These are phyloP conservation scores for Penicillium nucicola DNA, from an alignment of 495 filamentous ascomycete genomes.

Conservation along the genomic window DNA sequence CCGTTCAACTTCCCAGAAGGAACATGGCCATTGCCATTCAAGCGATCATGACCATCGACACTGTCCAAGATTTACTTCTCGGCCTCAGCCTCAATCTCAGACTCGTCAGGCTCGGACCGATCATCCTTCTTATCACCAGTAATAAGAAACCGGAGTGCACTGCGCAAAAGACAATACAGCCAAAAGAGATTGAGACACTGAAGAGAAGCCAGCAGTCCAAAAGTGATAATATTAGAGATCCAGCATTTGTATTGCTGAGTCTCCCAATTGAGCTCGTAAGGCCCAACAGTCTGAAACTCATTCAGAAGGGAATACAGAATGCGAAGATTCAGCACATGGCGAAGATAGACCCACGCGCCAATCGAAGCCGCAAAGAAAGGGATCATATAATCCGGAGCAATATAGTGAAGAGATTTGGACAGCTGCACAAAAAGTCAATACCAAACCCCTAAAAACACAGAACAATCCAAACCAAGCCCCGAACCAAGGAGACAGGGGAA, in stretches of 20 bases:
- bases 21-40: neutral
- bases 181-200: conserved; percentile 77
- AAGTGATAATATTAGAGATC: conserved; percentile 63
- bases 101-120: conserved; percentile 11
- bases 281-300: conserved; percentile 76
- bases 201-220: conserved; percentile 58
- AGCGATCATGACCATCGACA: neutral
- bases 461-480: neutral
- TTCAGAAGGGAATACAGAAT: conserved; percentile 75
- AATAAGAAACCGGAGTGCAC: conserved; percentile 16
- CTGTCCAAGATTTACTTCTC: neutral
- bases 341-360: conserved; percentile 76
- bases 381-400: conserved; percentile 63
- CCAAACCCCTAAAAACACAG: neutral
- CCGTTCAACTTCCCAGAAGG: too few relatives aligned
- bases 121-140: conserved; percentile 28
- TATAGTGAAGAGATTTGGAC: conserved; percentile 84
- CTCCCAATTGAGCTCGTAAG: conserved; percentile 75
- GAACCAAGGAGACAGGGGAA: neutral
- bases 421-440: conserved; percentile 44
- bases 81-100: conserved; percentile 15
- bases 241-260: conserved; percentile 70
- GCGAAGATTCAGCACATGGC: conserved; percentile 80
- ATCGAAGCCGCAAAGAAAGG: conserved; percentile 80
- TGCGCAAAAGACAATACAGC: conserved; percentile 66